A percentile compares a stretch with the other conserved stretches of the same genome.
phyloP scores from a whole-genome alignment of 148 eudicot species.

The Vaccinium myrtillus region DNA sequence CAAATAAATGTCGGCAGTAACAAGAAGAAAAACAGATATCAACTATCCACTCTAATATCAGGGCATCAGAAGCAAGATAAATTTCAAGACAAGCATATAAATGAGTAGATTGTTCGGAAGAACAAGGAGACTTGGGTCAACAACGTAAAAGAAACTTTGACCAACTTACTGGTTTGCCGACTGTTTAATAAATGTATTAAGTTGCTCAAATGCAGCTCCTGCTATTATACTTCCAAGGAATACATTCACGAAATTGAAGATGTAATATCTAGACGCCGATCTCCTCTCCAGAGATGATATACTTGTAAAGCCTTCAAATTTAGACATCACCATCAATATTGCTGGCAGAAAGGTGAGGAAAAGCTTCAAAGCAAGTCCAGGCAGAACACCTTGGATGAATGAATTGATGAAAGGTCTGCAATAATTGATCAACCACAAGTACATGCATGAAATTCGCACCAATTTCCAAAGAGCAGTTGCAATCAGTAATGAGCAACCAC shows the following conservation, averaged over 20 bases:
- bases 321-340: conserved; percentile 94
- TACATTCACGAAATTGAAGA: conserved; percentile 88
- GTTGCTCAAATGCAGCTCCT: conserved; percentile 87
- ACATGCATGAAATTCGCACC: neutral
- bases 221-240: conserved; percentile 80
- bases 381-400: conserved; percentile 77
- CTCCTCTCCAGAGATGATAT: conserved; percentile 80
- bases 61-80: conserved; percentile 6
- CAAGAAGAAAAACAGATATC: neutral
- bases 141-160: neutral
- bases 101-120: neutral
- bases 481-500: neutral
- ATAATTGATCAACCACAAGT: neutral
- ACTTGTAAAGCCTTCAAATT: conserved; percentile 79
- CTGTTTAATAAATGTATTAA: conserved; percentile 48
- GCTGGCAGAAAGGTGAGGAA: conserved; percentile 86
- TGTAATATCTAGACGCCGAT: conserved; percentile 81
- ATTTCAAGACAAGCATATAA: neutral
- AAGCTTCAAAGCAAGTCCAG: conserved; percentile 91
- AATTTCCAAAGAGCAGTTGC: neutral
- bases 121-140: neutral
- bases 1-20: neutral
- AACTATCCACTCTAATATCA: neutral
- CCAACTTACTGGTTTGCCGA: conserved; percentile 60
- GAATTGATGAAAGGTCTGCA: conserved; percentile 74